A percentile compares a stretch with the other conserved stretches of the same genome.
Conservation (phyloP, 768 basidiomycete genomes). For the Trametes sanguinea region DNA sequence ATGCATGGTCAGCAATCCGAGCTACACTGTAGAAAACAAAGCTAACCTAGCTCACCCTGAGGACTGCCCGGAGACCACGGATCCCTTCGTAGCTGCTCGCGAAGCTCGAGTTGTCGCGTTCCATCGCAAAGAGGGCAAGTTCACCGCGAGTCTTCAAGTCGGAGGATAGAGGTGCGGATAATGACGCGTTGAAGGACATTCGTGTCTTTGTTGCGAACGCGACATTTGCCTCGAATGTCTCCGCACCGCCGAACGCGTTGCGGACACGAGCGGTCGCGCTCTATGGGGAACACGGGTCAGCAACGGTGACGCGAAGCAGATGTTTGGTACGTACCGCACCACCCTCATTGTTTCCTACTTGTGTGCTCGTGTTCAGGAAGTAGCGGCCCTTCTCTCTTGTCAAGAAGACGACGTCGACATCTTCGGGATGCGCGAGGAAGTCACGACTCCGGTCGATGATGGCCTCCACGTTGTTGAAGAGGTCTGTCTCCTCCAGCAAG, state of each 20-base stretch:
- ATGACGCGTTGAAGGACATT: slow-evolving; percentile 73
- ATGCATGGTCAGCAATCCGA: slow-evolving; percentile 20
- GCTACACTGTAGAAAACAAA: slow-evolving; percentile 20
- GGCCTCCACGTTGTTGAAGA: slow-evolving; percentile 71
- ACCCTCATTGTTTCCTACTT: slow-evolving; percentile 92
- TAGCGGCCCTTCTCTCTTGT: slow-evolving; percentile 76
- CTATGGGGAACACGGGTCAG: slow-evolving; percentile 36
- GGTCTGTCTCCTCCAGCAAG: slow-evolving; percentile 69
- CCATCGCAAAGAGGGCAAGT: slow-evolving; percentile 67
- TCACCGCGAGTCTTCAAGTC: slow-evolving; percentile 71
- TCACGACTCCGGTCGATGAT: slow-evolving; percentile 60
- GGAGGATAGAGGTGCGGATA: slow-evolving; percentile 55
- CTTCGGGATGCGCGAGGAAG: slow-evolving; percentile 53
- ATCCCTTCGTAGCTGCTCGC: slow-evolving; percentile 70
- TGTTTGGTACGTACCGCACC: slow-evolving; percentile 68
- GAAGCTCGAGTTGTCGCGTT: slow-evolving; percentile 78
- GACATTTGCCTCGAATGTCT: slow-evolving; percentile 80
- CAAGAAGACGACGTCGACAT: slow-evolving; percentile 80
- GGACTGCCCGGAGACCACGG: slow-evolving; percentile 62
- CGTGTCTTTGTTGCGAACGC: slow-evolving; percentile 87
- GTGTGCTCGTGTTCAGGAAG: slow-evolving; percentile 81
- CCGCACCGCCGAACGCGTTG: slow-evolving; percentile 91
- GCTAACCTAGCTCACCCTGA: slow-evolving; percentile 75
- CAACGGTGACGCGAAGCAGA: background rate
- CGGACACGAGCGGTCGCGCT: slow-evolving; percentile 78